Evolutionary conservation across 2,329 filamentous ascomycete genomes (phyloP).

Genomic region (Aciculosporium take): DNA sequence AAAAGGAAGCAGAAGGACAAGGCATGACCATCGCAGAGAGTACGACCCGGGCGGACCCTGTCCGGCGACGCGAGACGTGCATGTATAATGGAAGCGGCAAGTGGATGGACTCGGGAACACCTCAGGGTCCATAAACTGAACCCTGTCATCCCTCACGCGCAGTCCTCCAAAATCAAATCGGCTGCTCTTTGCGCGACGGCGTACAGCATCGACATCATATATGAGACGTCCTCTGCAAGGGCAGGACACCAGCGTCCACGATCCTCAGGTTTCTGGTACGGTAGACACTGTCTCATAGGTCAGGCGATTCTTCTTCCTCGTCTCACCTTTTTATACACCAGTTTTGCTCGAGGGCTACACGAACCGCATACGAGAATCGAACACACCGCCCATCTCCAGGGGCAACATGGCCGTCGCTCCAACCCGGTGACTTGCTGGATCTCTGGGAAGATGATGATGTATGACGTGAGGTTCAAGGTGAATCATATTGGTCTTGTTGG

Average conservation of each 20-base stretch:
- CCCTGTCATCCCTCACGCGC: too few relatives aligned
- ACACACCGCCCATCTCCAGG: conserved; percentile 11
- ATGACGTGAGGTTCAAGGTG: too few relatives aligned
- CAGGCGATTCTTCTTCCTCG: neutral
- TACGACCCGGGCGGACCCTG: too few relatives aligned
- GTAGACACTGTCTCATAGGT: conserved; percentile 8
- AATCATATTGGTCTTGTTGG: too few relatives aligned
- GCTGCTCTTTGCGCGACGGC: conserved; percentile 11
- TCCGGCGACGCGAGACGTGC: too few relatives aligned
- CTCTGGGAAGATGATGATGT: too few relatives aligned
- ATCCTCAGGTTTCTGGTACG: conserved; percentile 11
- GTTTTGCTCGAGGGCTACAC: neutral
- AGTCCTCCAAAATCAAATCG: conserved; percentile 9
- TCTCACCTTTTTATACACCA: too few relatives aligned
- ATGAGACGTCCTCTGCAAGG: conserved; percentile 11
- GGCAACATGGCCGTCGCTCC: conserved; percentile 14
- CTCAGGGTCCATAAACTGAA: too few relatives aligned
- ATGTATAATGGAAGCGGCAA: too few relatives aligned
- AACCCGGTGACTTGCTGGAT: conserved; percentile 12
- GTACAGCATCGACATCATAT: conserved; percentile 13
- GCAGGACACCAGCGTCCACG: conserved; percentile 12
- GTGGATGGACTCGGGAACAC: too few relatives aligned
- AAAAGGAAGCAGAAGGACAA: too few relatives aligned
- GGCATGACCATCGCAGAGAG: too few relatives aligned
- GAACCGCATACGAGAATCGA: conserved; percentile 10